Conservation (phyloP, 805 yeast genomes). For the Dipodascus geniculatus region DNA sequence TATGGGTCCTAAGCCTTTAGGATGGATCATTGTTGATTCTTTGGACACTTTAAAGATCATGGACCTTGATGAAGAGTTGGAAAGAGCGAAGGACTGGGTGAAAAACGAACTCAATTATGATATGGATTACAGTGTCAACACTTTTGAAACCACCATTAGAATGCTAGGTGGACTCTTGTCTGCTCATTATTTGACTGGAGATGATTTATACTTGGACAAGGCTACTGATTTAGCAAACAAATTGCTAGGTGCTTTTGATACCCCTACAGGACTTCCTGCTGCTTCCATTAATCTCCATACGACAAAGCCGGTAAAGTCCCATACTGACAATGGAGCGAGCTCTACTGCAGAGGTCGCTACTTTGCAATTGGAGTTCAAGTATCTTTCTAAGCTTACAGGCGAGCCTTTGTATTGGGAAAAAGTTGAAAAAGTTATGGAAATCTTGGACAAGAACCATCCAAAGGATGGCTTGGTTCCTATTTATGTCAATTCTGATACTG, state of each 20-base stretch:
- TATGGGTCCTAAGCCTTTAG: slow-evolving; percentile 73
- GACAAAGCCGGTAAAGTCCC: slow-evolving; percentile 48
- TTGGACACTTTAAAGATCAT: slow-evolving; percentile 72
- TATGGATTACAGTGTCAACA: slow-evolving; percentile 63
- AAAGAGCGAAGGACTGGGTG: slow-evolving; percentile 64
- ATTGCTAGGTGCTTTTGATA: slow-evolving; percentile 55
- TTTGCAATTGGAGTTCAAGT: slow-evolving; percentile 77
- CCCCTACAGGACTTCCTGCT: slow-evolving; percentile 61
- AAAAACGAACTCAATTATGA: slow-evolving; percentile 54
- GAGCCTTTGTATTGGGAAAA: slow-evolving; percentile 67
- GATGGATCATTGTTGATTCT: slow-evolving; percentile 88
- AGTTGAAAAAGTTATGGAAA: slow-evolving; percentile 61
- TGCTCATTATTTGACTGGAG: slow-evolving; percentile 60
- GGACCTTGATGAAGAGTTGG: slow-evolving; percentile 52
- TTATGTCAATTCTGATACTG: slow-evolving; percentile 62
- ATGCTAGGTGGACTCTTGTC: slow-evolving; percentile 90
- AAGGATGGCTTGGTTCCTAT: slow-evolving; percentile 76
- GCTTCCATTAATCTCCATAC: slow-evolving; percentile 64
- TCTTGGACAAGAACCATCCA: slow-evolving; percentile 54
- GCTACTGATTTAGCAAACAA: slow-evolving; percentile 74
- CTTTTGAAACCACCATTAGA: slow-evolving; percentile 89
- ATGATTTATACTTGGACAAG: slow-evolving; percentile 60
- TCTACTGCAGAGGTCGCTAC: slow-evolving; percentile 88
- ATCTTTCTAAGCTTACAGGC: slow-evolving; percentile 69
- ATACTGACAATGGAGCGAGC: slow-evolving; percentile 63